Percentiles rank a stretch among this genome's conserved stretches.
Evolutionary conservation across 2,329 filamentous ascomycete genomes (phyloP).

Genomic region (Cercospora sesami): DNA sequence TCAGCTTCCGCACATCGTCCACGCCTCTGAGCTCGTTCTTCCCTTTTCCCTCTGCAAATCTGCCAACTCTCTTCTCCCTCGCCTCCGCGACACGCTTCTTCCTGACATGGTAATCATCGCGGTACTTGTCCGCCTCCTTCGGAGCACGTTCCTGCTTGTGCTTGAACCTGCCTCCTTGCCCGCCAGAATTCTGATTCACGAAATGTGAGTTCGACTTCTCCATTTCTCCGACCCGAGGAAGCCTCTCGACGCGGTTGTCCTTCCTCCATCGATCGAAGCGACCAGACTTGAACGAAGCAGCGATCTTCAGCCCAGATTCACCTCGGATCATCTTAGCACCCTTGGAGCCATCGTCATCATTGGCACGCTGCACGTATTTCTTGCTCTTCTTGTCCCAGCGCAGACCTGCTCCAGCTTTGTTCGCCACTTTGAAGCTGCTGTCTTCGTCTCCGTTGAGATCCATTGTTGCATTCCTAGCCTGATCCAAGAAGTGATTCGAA

Average conservation of each 20-base stretch:
- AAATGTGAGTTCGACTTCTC: constrained; percentile 53
- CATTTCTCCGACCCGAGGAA: constrained; percentile 80
- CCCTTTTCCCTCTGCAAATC: constrained; percentile 66
- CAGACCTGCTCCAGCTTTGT: constrained; percentile 66
- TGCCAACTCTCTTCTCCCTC: constrained; percentile 76
- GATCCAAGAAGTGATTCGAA: constrained; percentile 75
- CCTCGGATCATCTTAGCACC: constrained; percentile 71
- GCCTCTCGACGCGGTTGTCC: constrained; percentile 73
- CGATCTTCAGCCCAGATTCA: constrained; percentile 94
- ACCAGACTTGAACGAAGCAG: constrained; percentile 87
- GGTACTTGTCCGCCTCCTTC: constrained; percentile 87
- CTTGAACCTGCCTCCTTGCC: constrained; percentile 65
- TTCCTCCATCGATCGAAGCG: constrained; percentile 92
- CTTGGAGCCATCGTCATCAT: constrained; percentile 90
- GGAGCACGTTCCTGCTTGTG: constrained; percentile 86
- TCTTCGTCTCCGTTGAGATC: constrained; percentile 85
- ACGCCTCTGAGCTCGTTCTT: constrained; percentile 79
- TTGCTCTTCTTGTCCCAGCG: constrained; percentile 96
- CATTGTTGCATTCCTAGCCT: constrained; percentile 85
- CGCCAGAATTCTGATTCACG: constrained; percentile 35
- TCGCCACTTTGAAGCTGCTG: constrained; percentile 73
- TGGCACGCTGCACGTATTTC: constrained; percentile 88
- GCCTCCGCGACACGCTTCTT: constrained; percentile 89
- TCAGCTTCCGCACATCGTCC: constrained; percentile 80
- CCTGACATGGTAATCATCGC: constrained; percentile 85